Evolutionary conservation across 441 rosid species (phyloP).

Genomic region (Daphne laureola): DNA sequence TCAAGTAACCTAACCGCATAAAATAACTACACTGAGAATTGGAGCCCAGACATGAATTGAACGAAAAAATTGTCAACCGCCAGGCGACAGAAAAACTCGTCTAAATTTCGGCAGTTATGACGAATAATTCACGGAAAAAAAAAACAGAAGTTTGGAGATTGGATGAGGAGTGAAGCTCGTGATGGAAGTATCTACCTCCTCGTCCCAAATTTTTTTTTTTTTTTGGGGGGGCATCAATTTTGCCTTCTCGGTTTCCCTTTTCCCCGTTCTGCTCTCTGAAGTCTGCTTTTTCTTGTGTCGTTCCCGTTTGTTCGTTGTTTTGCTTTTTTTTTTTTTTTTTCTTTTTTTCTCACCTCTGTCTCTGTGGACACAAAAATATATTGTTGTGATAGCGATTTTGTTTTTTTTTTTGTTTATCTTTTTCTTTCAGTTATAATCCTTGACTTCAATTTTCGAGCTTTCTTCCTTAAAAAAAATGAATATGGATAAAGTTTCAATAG

Average conservation of each 20-base stretch:
- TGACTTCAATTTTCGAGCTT: no score
- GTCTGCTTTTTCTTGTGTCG: slow-evolving; percentile 6
- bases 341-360: neutral
- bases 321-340: neutral
- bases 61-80: slow-evolving; percentile 4
- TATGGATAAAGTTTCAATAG: no score
- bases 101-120: neutral
- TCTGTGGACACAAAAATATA: slow-evolving; percentile 4
- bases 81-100: slow-evolving; percentile 3
- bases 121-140: neutral
- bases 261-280: neutral
- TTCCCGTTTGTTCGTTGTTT: slow-evolving; percentile 13
- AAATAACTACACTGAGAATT: slow-evolving; percentile 2
- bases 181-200: slow-evolving; percentile 15
- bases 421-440: neutral
- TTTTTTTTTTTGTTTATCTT: neutral
- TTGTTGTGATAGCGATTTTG: slow-evolving; percentile 1
- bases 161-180: neutral
- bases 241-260: neutral
- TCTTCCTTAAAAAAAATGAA: no score
- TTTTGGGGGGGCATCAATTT: neutral
- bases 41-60: neutral
- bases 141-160: neutral
- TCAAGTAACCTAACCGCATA: slow-evolving; percentile 5
- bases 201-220: neutral